A percentile compares a stretch with the other conserved stretches of the same genome.
Conservation (phyloP, 2,329 filamentous ascomycete species). For the Sphaerulina musiva region DNA sequence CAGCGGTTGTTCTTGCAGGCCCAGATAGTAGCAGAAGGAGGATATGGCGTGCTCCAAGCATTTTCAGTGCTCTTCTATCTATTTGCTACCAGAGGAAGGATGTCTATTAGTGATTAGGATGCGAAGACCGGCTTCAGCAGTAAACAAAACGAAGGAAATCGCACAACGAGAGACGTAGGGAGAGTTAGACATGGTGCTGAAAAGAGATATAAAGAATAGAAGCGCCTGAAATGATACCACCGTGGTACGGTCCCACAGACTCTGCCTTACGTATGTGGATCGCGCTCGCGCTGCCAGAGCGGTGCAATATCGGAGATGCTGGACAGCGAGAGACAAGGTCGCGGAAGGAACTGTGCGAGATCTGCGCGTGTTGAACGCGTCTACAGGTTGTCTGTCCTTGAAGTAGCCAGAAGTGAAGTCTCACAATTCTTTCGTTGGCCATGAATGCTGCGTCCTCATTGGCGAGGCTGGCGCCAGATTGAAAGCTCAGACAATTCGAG, state of each 20-base stretch:
- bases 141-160: constrained; percentile 11
- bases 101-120: constrained; percentile 15
- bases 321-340: not conserved
- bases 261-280: too few relatives aligned
- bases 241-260: not conserved
- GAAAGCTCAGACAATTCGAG: not conserved
- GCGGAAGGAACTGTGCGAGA: constrained; percentile 21
- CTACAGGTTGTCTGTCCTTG: constrained; percentile 13
- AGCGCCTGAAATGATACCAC: not conserved
- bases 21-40: constrained; percentile 15
- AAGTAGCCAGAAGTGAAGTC: constrained; percentile 12
- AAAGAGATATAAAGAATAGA: constrained; percentile 4
- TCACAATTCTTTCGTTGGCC: not conserved
- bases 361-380: constrained; percentile 22
- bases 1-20: constrained; percentile 7
- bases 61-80: constrained; percentile 1
- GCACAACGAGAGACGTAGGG: constrained; percentile 10
- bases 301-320: not conserved
- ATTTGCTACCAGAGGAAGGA: not conserved
- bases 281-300: not conserved
- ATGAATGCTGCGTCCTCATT: not conserved
- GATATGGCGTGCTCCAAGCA: constrained; percentile 10
- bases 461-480: not conserved
- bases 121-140: constrained; percentile 28
- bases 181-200: constrained; percentile 7